Conservation (phyloP, 2,329 filamentous ascomycete species). For the Pyricularia sp. region DNA sequence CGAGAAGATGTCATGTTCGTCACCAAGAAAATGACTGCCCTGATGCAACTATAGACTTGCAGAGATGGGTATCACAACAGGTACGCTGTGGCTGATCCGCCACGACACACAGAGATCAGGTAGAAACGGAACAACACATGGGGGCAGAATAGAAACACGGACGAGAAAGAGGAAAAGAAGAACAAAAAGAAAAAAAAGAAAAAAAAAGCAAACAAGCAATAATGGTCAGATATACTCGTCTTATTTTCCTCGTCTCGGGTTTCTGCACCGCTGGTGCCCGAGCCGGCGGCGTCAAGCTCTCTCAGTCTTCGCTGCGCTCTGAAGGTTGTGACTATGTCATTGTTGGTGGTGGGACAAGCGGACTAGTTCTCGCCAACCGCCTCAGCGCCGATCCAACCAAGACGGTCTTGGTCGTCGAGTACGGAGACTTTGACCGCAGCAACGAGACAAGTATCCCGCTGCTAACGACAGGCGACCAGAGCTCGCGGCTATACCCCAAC, state of each 20-base stretch:
- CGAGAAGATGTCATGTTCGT: no score
- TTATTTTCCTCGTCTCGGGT: neutral
- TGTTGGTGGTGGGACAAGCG: slow-evolving; percentile 35
- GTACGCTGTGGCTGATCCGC: no score
- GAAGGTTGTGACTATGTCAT: slow-evolving; percentile 27
- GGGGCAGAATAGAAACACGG: neutral
- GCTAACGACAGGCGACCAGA: neutral
- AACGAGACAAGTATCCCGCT: slow-evolving; percentile 2
- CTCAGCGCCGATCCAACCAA: slow-evolving; percentile 26
- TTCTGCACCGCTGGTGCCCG: neutral
- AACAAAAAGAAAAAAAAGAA: neutral
- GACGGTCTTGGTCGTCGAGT: slow-evolving; percentile 16
- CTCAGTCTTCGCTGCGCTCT: neutral
- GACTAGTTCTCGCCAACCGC: slow-evolving; percentile 32
- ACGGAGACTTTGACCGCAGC: slow-evolving; percentile 13
- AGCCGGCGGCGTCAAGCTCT: neutral
- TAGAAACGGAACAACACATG: neutral
- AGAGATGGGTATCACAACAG: no score
- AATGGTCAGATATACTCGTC: neutral
- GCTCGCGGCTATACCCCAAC: slow-evolving; percentile 1
- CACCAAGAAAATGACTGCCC: no score
- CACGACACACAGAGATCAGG: no score
- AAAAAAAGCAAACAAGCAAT: neutral
- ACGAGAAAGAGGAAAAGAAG: neutral
- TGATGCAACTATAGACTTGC: no score